Evolutionary conservation across 2,329 filamentous ascomycete species (phyloP), one percentile per base, ranked within the genome.

Genomic region (Fusarium scirpi): DNA sequence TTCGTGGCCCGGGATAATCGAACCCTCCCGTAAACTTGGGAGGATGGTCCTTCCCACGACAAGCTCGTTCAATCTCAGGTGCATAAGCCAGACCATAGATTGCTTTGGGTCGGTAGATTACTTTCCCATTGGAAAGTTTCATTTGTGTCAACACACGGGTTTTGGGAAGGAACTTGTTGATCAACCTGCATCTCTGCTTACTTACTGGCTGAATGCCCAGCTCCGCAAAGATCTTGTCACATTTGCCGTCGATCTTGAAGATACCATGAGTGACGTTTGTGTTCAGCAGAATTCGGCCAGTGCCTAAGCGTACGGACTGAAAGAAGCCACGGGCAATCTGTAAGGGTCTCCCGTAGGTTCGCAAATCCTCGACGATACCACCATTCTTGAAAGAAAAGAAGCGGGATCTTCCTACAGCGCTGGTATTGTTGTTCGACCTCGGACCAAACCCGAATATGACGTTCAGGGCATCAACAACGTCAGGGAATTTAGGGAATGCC

Each of bases 251-350:
- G 6, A 78, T 74, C 13, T 82, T 84, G 75, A 89, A 89, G 20
- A 87, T 81, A 5, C 83, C 84, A 66, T 88, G 84, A 0, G 85
- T 84, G 12, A 87, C 83, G 59, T 89, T 89, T 48, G 81, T 80
- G 65, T 89, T 89, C 27, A 89, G 77, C 0, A 89, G 80, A 3
- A 89, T 71, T 0, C 85, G 80, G 4, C 85, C 86, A 0, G 87
- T 89, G 1, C 84, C 84, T 1, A 86, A 79, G 8, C 86, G 85
- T 5, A 84, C 81, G 32, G 86, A 88, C 72, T 87, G 85, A 59
- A 88, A 88, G 69, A 85, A 88, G 2, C 87, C 87, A 18, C 86
- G 83, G 3, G 85, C 77, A 30, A 85, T 81, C 10, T 79, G 46
- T 22, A 85, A 78, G 10, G 78, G 72, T 13, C 77, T 77, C 1